phyloP scores from a whole-genome alignment of 805 yeast genomes.

The Hemisphaericaspora nanyangensis region DNA sequence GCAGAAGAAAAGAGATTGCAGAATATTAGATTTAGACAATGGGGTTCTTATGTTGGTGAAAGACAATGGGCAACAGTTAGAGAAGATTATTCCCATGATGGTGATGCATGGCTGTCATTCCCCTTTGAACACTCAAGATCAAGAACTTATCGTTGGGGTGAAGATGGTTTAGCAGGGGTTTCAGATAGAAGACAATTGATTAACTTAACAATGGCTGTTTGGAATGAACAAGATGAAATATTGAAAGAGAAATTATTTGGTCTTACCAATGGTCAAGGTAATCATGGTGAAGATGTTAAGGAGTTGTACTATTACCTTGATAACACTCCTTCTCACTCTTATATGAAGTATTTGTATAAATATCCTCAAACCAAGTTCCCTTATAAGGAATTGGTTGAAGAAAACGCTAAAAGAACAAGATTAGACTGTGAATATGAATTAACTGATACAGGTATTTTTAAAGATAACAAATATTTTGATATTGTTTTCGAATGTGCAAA shows the following conservation, averaged over 20 bases:
- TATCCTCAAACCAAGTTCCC: conserved; percentile 88
- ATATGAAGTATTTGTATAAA: conserved; percentile 87
- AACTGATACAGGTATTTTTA: conserved; percentile 73
- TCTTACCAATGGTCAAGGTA: conserved; percentile 87
- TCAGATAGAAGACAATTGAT: conserved; percentile 77
- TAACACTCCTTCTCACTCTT: conserved; percentile 89
- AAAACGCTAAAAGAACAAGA: conserved; percentile 63
- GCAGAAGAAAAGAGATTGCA: conserved; percentile 38
- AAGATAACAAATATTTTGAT: conserved; percentile 78
- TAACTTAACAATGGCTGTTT: conserved; percentile 76
- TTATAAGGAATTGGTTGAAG: conserved; percentile 66
- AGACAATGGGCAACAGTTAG: conserved; percentile 86
- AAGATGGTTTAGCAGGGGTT: conserved; percentile 90
- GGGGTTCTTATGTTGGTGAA: conserved; percentile 92
- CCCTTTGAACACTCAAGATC: conserved; percentile 81
- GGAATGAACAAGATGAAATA: conserved; percentile 87
- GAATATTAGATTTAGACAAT: conserved; percentile 67
- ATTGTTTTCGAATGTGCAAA: conserved; percentile 89
- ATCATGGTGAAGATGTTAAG: conserved; percentile 95
- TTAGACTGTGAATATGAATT: conserved; percentile 75
- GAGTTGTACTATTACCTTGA: conserved; percentile 82
- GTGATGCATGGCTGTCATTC: conserved; percentile 88
- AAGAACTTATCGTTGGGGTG: conserved; percentile 91
- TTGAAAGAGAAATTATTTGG: conserved; percentile 87
- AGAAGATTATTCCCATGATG: conserved; percentile 81